Conservation (phyloP, 352 stramenopile species). For the Pythium coloratum region DNA sequence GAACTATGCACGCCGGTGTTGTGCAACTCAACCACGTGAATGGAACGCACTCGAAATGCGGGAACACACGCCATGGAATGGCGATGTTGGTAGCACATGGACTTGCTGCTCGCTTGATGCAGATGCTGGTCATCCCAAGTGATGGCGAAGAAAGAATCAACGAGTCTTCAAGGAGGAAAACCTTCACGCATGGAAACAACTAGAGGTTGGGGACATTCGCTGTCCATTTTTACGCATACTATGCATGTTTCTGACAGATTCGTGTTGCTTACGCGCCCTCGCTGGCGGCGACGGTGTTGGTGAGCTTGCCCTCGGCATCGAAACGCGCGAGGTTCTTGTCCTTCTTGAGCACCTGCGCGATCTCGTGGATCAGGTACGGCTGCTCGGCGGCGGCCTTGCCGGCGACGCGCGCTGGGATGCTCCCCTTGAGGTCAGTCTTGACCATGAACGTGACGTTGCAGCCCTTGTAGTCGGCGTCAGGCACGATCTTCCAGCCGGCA, state of each 20-base stretch:
- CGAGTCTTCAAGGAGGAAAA: too few species aligned
- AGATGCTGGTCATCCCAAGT: too few species aligned
- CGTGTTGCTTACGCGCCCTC: constrained; percentile 9
- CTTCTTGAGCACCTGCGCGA: constrained; percentile 56
- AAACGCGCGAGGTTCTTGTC: constrained; percentile 43
- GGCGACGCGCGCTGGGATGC: constrained; percentile 59
- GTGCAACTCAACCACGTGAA: too few species aligned
- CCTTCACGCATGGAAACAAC: too few species aligned
- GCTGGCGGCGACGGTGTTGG: constrained; percentile 20
- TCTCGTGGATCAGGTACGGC: constrained; percentile 58
- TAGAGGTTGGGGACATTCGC: background rate
- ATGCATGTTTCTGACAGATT: background rate
- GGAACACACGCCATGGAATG: too few species aligned
- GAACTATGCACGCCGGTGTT: too few species aligned
- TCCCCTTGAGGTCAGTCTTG: constrained; percentile 77
- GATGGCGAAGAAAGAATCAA: too few species aligned
- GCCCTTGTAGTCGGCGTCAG: constrained; percentile 51
- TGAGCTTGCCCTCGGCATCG: constrained; percentile 26
- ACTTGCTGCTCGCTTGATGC: too few species aligned
- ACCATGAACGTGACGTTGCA: constrained; percentile 64
- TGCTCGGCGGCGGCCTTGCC: constrained; percentile 61
- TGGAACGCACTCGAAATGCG: too few species aligned
- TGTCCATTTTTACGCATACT: background rate
- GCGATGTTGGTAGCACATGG: too few species aligned
- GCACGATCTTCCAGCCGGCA: constrained; percentile 63